A percentile compares a stretch with the other conserved stretches of the same genome.
These are phyloP conservation scores for Barnettozyma vustinii DNA, from an alignment of 805 yeast genomes.

Conservation along the genomic window DNA sequence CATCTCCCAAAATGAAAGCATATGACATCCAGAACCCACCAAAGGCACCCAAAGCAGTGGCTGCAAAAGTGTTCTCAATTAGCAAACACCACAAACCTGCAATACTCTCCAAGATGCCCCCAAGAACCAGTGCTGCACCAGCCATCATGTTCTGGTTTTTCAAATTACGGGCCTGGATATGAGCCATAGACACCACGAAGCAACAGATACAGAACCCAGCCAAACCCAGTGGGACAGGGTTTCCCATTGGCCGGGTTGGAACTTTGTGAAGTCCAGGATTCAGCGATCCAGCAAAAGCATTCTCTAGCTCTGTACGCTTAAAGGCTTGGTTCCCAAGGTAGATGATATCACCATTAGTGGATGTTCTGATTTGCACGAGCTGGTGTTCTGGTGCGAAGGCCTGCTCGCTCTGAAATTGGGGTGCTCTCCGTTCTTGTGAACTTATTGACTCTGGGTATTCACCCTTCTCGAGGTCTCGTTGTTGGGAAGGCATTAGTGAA, in stretches of 20 bases:
- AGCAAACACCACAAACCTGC: constrained; percentile 77
- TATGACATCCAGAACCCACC: constrained; percentile 79
- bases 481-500: no score
- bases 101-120: constrained; percentile 64
- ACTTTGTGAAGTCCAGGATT: constrained; percentile 40
- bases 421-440: no score
- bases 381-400: background rate
- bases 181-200: constrained; percentile 57
- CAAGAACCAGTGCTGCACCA: constrained; percentile 64
- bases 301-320: constrained; percentile 48
- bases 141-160: constrained; percentile 54
- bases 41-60: constrained; percentile 41
- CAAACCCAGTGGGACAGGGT: constrained; percentile 73
- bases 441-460: no score
- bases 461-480: no score
- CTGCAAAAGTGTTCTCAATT: constrained; percentile 74
- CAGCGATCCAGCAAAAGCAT: constrained; percentile 58
- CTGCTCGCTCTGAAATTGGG: no score
- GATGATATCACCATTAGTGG: constrained; percentile 31
- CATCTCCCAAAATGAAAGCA: constrained; percentile 57
- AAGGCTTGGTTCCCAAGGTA: constrained; percentile 38
- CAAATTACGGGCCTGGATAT: constrained; percentile 65
- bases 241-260: constrained; percentile 52
- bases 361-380: constrained; percentile 20
- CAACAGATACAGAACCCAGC: constrained; percentile 56